Evolutionary conservation across 148 eudicot genomes (phyloP).

Genomic region (Rhododendron ferrugineum): DNA sequence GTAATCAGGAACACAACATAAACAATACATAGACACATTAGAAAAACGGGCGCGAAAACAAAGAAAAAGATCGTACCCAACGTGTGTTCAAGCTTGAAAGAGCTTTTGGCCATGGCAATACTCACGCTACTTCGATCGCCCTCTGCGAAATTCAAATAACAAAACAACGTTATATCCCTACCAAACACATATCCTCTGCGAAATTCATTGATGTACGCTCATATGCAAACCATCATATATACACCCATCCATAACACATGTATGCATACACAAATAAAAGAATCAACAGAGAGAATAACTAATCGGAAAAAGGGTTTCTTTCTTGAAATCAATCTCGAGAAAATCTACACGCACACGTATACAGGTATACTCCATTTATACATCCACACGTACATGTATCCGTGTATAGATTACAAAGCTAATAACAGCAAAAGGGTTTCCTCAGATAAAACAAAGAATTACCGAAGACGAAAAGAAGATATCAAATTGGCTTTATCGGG

Average conservation of each 20-base stretch:
- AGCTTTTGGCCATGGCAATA: constrained; percentile 34
- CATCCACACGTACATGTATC: not conserved
- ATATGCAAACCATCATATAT: not conserved
- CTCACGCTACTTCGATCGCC: constrained; percentile 14
- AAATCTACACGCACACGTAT: not conserved
- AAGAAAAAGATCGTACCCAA: constrained; percentile 27
- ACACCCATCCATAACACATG: not conserved
- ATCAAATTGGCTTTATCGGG: not conserved
- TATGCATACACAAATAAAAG: not conserved
- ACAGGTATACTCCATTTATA: not conserved
- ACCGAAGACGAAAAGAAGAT: not conserved
- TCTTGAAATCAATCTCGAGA: not conserved
- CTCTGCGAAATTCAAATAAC: constrained; percentile 31
- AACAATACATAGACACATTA: not conserved
- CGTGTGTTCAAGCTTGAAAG: constrained; percentile 42
- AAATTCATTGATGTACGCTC: too few species aligned
- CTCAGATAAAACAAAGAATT: not conserved
- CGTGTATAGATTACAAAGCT: not conserved
- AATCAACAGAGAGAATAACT: constrained; percentile 1
- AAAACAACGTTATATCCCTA: constrained; percentile 20
- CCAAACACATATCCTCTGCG: too few species aligned
- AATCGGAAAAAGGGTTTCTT: constrained; percentile 4
- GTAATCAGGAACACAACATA: not conserved
- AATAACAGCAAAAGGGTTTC: not conserved
- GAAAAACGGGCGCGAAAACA: not conserved